These are phyloP conservation scores for Dioscorea alata DNA, from an alignment of 106 monocot genomes.

Conservation along the genomic window DNA sequence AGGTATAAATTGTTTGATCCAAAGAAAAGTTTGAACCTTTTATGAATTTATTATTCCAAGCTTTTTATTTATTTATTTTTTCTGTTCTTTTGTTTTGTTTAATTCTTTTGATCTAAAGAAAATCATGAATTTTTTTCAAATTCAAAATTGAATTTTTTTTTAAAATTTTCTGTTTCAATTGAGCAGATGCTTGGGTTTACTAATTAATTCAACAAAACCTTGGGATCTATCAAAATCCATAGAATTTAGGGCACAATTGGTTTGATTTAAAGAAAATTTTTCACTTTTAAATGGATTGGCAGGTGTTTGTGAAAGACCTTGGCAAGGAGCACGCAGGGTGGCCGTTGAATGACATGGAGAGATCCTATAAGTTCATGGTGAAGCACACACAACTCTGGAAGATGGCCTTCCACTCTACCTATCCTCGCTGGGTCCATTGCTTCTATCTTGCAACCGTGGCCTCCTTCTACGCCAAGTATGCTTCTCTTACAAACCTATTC, in stretches of 20 bases:
- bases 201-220: neutral
- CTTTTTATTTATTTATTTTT: no score
- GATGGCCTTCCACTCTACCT: slow-evolving; percentile 80
- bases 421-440: slow-evolving; percentile 84
- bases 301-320: slow-evolving; percentile 91
- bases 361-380: slow-evolving; percentile 97
- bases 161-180: neutral
- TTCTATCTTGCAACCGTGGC: slow-evolving; percentile 76
- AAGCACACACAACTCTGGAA: slow-evolving; percentile 92
- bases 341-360: slow-evolving; percentile 95
- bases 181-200: neutral
- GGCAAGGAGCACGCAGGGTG: slow-evolving; percentile 74
- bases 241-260: neutral
- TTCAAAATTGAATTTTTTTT: neutral
- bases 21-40: no score
- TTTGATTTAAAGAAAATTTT: neutral
- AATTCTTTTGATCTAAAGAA: no score
- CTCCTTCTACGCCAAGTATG: slow-evolving; percentile 89
- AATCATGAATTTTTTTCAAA: neutral
- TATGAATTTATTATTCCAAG: no score
- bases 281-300: slow-evolving; percentile 3
- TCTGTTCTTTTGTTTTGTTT: no score
- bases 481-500: neutral
- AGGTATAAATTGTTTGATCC: no score
- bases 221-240: neutral